These are phyloP conservation scores for Cylindrotheca fusiformis DNA, from an alignment of 108 stramenopile genomes.

Conservation along the genomic window DNA sequence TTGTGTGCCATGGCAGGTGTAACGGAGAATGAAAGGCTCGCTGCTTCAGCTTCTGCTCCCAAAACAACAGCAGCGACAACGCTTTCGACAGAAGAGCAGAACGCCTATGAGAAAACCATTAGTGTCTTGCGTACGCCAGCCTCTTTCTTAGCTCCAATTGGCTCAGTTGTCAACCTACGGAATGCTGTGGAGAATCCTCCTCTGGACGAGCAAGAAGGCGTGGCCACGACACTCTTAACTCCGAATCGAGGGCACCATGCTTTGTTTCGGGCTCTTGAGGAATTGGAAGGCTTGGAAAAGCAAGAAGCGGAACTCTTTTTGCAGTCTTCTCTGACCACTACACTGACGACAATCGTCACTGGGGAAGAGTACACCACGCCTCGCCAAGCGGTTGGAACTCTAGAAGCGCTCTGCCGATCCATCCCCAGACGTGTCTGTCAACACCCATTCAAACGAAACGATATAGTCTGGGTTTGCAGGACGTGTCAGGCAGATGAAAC, in stretches of 20 bases:
- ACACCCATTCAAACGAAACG: constrained; percentile 89
- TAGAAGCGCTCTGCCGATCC: constrained; percentile 41
- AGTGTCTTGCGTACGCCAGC: background rate
- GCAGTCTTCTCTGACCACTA: constrained; percentile 21
- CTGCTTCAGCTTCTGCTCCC: too few species aligned
- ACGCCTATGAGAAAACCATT: background rate
- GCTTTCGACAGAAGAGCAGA: too few species aligned
- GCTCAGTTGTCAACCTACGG: constrained; percentile 26
- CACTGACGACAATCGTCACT: constrained; percentile 23
- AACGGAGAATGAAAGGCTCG: too few species aligned
- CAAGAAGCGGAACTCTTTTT: constrained; percentile 24
- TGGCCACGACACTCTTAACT: constrained; percentile 17
- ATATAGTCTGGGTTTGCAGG: constrained; percentile 99
- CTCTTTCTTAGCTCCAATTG: constrained; percentile 31
- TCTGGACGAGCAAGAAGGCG: constrained; percentile 6
- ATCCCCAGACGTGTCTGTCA: constrained; percentile 83
- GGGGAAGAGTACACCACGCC: constrained; percentile 15
- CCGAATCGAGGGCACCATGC: constrained; percentile 39
- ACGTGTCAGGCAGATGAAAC: constrained; percentile 96
- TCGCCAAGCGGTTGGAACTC: constrained; percentile 25
- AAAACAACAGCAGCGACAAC: too few species aligned
- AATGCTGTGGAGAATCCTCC: constrained; percentile 26
- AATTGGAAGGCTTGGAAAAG: constrained; percentile 35
- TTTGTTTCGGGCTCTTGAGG: constrained; percentile 28
- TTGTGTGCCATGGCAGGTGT: too few species aligned